Base-by-base conservation (phyloP, 805 yeast species). In the Candida coleopterorum region DNA sequence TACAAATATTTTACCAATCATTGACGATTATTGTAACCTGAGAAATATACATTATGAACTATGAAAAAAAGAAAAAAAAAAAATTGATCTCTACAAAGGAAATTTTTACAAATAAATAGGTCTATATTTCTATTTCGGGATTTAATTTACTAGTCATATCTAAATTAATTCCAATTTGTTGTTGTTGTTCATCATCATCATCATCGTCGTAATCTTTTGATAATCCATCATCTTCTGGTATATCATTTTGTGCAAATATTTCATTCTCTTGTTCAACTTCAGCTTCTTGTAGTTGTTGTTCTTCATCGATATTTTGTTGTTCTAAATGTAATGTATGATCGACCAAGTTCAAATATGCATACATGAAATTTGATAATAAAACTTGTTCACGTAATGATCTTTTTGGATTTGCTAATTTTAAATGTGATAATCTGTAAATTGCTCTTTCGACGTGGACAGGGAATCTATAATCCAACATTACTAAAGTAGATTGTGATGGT, bases 371-470 rank as follows among this genome's bases (percentile, higher is more conserved):
- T 41, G 96, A 86, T 45, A 93, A 63, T 34, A 93, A 58, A 2
- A 93, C 98, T 56, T 93, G 98, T 56, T 93, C 97, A 25, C 88
- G 72, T 43, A 93, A 64, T 20, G 94, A 93, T 41, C 97, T 69
- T 53, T 87, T 84, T 1, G 97, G 90, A 58, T 93, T 95, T 18
- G 97, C 96, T 45, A 93, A 70, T 58, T 93, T 93, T 55, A 93
- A 65, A 60, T 93, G 98, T 36, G 96, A 85, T 38, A 93, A 68
- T 39, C 98, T 68, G 59, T 93, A 93, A 35, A 93, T 85, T 0
- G 98, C 98, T 27, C 98, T 72, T 59, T 93, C 98, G 29, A 93
- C 95, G 58, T 90, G 96, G 31, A 93, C 79, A 0, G 97, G 97
- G 57, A 85, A 84, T 44, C 98, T 69, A 50, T 82, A 80, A 53